Evolutionary conservation across 305 asterid species (phyloP).

Genomic region (Solanum hybrid): DNA sequence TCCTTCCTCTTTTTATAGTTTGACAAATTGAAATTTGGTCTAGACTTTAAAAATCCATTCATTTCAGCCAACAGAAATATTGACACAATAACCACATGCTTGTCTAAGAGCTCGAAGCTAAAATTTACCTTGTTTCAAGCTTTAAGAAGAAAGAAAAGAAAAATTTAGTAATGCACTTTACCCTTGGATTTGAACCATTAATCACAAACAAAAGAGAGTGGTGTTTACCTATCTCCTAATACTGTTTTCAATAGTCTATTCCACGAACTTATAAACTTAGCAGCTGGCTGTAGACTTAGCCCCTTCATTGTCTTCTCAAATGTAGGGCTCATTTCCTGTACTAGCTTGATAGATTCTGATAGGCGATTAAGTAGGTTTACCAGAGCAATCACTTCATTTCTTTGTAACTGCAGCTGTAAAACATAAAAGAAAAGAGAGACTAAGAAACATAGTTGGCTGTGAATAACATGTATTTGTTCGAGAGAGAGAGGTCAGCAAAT

Average conservation of each 20-base stretch:
- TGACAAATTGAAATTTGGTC: background rate
- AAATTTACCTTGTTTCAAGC: background rate
- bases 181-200: background rate
- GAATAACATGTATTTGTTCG: background rate
- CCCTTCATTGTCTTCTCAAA: conserved; percentile 40
- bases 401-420: conserved; percentile 72
- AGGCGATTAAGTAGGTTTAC: conserved; percentile 72
- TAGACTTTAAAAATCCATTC: background rate
- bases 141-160: background rate
- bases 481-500: background rate
- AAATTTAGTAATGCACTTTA: background rate
- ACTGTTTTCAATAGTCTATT: conserved; percentile 30
- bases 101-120: background rate
- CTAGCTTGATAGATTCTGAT: conserved; percentile 77
- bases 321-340: conserved; percentile 51
- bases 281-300: conserved; percentile 34
- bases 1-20: background rate
- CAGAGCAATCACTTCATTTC: conserved; percentile 91
- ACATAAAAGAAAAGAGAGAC: background rate
- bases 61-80: background rate
- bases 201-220: background rate
- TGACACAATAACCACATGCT: background rate
- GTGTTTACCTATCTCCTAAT: conserved; percentile 29
- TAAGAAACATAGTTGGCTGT: background rate
- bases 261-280: conserved; percentile 27